Base-by-base conservation (phyloP, 208 protist species). In the Acanthamoeba healyi region DNA sequence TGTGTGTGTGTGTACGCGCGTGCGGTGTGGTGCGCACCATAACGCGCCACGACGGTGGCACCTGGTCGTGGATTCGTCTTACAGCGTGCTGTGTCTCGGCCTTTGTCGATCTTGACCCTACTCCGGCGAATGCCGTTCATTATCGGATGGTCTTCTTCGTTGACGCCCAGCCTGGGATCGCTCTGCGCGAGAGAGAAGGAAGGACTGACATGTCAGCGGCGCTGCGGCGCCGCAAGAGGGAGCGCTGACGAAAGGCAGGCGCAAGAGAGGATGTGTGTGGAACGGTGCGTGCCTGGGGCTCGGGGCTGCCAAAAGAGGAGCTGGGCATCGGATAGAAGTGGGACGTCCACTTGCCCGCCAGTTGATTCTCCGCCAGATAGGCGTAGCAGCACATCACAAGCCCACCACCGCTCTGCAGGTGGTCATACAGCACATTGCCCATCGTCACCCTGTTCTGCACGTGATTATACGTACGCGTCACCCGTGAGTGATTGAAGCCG, bases 241-340 rank as follows among this genome's bases (percentile, higher is more conserved):
- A n/a, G n/a, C n/a, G n/a, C n/a, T n/a, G n/a, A n/a, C n/a, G n/a
- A n/a, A n/a, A n/a, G n/a, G n/a, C n/a, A n/a, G n/a, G n/a, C n/a
- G n/a, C n/a, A n/a, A n/a, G n/a, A n/a, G n/a, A n/a, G 46, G 14
- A 15, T 49, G 44, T 49, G 44, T 49, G 44, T 49, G 44, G 44
- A 49, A 49, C 26, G 51, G 51, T 58, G 51, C 51, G 22, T 32
- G 34, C 34, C 7, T 42, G 22, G 1, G 63, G 32, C 32, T 38
- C n/a, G 0, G 70, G 70, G 2, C 36, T 44, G 70, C 70, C 46
- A 19, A 79, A 79, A 9, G 34, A 38, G 22, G 70, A 79, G 22
- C 70, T 79, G 70, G 70, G 70, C 70, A 79, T 79, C 14, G 70
- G 70, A 36, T 79, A 79, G 40, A 79, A 79, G 70, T 46, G 40